Evolutionary conservation across 768 basidiomycete species (phyloP).

Genomic region (Amylocystis lapponica): DNA sequence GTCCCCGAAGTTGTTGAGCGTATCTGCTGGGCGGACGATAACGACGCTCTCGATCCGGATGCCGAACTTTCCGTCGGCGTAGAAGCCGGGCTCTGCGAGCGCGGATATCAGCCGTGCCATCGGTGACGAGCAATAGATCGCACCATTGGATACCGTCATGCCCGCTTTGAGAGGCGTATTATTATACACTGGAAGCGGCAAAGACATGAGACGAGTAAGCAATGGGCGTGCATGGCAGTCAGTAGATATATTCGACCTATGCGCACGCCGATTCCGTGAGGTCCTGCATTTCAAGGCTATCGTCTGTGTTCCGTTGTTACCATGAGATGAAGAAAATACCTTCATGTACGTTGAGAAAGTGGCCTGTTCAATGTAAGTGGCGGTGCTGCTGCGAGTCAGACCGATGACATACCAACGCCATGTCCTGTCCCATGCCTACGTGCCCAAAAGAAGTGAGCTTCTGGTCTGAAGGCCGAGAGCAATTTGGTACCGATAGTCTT

Average conservation of each 20-base stretch:
- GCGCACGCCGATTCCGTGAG: conserved; percentile 58
- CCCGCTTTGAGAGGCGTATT: conserved; percentile 68
- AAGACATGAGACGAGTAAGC: background rate
- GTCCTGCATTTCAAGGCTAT: conserved; percentile 28
- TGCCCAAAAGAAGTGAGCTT: conserved; percentile 1
- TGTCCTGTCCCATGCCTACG: conserved; percentile 87
- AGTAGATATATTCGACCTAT: conserved; percentile 26
- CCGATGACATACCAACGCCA: conserved; percentile 54
- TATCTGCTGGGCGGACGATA: conserved; percentile 64
- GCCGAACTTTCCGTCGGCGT: conserved; percentile 85
- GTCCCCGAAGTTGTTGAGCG: conserved; percentile 71
- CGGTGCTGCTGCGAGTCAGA: background rate
- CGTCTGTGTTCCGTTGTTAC: no score
- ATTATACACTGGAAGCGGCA: conserved; percentile 55
- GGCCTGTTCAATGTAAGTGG: conserved; percentile 29
- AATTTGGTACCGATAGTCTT: conserved; percentile 61
- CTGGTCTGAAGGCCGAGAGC: no score
- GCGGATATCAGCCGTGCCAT: background rate
- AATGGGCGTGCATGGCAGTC: background rate
- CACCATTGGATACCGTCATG: conserved; percentile 86
- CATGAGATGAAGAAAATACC: conserved; percentile 25
- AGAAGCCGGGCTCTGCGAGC: conserved; percentile 80
- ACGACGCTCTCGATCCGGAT: conserved; percentile 92
- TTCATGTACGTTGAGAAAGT: conserved; percentile 94
- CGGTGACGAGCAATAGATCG: background rate